Evolutionary conservation across 2,329 filamentous ascomycete species (phyloP), one percentile per base, ranked within the genome.

Genomic region (Trichoderma koningiopsis): DNA sequence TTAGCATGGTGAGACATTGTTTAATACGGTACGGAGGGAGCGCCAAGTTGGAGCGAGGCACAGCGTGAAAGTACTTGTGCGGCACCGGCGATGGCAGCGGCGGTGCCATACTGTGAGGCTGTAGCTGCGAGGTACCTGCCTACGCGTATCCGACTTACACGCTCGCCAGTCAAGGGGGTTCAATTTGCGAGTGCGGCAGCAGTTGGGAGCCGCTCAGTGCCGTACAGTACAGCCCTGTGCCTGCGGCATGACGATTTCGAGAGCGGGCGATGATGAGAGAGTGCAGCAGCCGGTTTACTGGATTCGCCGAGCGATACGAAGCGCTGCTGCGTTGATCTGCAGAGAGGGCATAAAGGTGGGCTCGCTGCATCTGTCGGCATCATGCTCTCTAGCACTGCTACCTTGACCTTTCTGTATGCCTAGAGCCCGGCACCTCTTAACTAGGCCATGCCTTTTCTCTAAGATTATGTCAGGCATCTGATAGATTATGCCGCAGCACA

Each of bases 1-100:
- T 66, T 66, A 37, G 63, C 33, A 66, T 66, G 63, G 63, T 66
- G 63, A 66, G 63, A 66, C 63, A 66, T 66, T 56, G 63, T 59
- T 66, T 58, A 65, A 65, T 56, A 64, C 61, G 62, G 53, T 47
- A 57, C 62, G 53, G 31, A 27, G 40, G 19, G 24, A 27, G 52
- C 16, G 24, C 35, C 14, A 29, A 24, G 27, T 56, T 31, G 29
- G 11, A 22, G 10, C 19, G 29, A 64, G 43, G 43, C 61, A 40
- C 31, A n/a, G 55, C 35, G 16, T 22, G 16, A 31, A 5, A 7
- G 29, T 62, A 31, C 40, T 52, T 13, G 31, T 6, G 19, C 10
- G 11, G 27, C 58, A 31, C 10, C 10, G 37, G 27, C 11, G 40
- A 27, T 19, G 57, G 19, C n/a, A 29, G 49, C 35, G 43, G 40